Percentiles rank a stretch among this genome's conserved stretches.
These are phyloP conservation scores for Fusarium proliferatum DNA, from an alignment of 2,329 filamentous ascomycete genomes.

Conservation along the genomic window DNA sequence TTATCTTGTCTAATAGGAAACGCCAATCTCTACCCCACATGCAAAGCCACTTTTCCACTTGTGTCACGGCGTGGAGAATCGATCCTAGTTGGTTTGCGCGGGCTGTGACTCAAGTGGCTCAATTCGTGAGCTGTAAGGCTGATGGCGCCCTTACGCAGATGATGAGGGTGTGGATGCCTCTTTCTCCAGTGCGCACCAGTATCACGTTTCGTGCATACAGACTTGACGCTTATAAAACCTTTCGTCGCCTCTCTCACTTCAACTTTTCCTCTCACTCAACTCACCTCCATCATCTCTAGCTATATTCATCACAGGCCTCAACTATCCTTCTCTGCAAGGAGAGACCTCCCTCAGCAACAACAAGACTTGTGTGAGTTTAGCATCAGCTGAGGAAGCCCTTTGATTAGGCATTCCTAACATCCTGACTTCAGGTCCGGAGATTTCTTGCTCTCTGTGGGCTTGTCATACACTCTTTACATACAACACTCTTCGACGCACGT, in stretches of 20 bases:
- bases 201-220: constrained; percentile 4
- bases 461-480: neutral
- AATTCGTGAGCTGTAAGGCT: constrained; percentile 16
- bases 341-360: neutral
- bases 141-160: constrained; percentile 1
- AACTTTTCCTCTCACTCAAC: neutral
- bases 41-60: constrained; percentile 3
- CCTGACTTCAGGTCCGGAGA: neutral
- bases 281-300: constrained; percentile 4
- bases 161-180: constrained; percentile 13
- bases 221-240: constrained; percentile 24
- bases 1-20: constrained; percentile 3
- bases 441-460: neutral
- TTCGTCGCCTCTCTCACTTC: neutral
- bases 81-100: neutral
- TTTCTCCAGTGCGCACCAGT: neutral
- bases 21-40: constrained; percentile 16
- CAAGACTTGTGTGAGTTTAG: neutral
- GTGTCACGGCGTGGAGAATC: constrained; percentile 2
- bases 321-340: neutral
- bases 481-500: neutral
- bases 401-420: neutral
- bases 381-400: neutral
- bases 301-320: neutral
- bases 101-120: constrained; percentile 28